Conservation (phyloP, 2,329 filamentous ascomycete species). For the Fonsecaea pugnacius region DNA sequence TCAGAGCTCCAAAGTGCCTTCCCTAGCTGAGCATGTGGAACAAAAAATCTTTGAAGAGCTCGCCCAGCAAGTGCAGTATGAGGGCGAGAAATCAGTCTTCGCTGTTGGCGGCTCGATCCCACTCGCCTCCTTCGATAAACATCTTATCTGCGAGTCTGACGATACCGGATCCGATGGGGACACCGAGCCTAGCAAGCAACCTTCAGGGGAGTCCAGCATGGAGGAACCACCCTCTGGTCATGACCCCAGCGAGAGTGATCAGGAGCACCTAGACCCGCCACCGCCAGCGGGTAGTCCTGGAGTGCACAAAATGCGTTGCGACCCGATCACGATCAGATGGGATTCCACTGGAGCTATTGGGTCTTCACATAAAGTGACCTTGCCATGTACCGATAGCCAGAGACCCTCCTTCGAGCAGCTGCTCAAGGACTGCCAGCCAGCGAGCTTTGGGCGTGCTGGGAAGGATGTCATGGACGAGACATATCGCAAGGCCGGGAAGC, state of each 20-base stretch:
- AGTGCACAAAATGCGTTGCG: slow-evolving; percentile 10
- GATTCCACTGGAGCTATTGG: not conserved
- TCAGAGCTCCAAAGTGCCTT: not conserved
- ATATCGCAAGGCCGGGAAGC: slow-evolving; percentile 14
- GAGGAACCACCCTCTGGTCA: not conserved
- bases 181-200: not conserved
- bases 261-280: not conserved
- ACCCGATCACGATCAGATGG: slow-evolving; percentile 12
- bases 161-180: not conserved
- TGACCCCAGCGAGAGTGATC: not conserved
- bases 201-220: not conserved
- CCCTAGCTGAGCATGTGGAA: slow-evolving; percentile 4
- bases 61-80: not conserved
- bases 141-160: slow-evolving; percentile 10
- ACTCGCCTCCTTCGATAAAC: not conserved
- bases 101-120: slow-evolving; percentile 8
- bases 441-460: slow-evolving; percentile 2
- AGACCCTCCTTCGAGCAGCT: slow-evolving; percentile 7
- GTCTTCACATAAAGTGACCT: slow-evolving; percentile 3
- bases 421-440: slow-evolving; percentile 14
- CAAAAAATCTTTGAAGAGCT: slow-evolving; percentile 5
- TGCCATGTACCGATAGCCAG: not conserved
- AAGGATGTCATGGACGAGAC: slow-evolving; percentile 8
- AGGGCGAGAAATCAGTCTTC: slow-evolving; percentile 1
- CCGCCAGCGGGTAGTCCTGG: not conserved